phyloP scores from a whole-genome alignment of 176 grass and related monocot genomes.

The Eleusine coracana region DNA sequence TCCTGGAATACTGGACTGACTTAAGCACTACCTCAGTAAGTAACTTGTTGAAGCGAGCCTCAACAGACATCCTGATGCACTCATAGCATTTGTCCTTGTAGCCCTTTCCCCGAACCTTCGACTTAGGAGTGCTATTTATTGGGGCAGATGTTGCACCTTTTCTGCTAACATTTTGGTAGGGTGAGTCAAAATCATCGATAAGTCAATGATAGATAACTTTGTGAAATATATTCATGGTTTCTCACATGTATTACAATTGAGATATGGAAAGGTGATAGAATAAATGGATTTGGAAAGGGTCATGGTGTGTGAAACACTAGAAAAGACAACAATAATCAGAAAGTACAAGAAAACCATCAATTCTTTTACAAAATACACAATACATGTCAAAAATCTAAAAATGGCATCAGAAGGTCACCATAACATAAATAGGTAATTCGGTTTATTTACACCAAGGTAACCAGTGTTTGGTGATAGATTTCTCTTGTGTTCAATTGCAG shows the following conservation, averaged over 20 bases:
- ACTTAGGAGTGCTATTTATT: constrained; percentile 67
- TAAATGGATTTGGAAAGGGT: constrained; percentile 21
- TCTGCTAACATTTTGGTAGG: constrained; percentile 47
- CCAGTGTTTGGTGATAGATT: not conserved
- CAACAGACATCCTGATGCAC: constrained; percentile 86
- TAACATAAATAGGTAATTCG: too few species aligned
- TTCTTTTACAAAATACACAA: not conserved
- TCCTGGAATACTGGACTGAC: constrained; percentile 28
- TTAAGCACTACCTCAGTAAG: constrained; percentile 69
- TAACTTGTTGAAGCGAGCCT: constrained; percentile 82
- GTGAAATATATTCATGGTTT: constrained; percentile 33
- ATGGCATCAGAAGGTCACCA: not conserved
- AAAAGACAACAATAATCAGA: constrained; percentile 8
- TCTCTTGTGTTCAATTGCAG: not conserved
- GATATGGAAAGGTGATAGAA: constrained; percentile 8
- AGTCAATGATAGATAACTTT: constrained; percentile 25
- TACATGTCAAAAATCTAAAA: constrained; percentile 12
- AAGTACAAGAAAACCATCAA: not conserved
- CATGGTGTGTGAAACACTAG: constrained; percentile 11
- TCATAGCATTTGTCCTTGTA: constrained; percentile 99
- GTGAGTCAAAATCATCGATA: not conserved
- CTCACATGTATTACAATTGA: constrained; percentile 32
- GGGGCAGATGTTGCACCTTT: constrained; percentile 66
- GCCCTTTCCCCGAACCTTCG: constrained; percentile 79
- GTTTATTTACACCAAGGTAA: not conserved